A percentile compares a stretch with the other conserved stretches of the same genome.
Evolutionary conservation across 371 early-diverging fungal genomes (phyloP).

Genomic region (Conidiobolus coronatus): DNA sequence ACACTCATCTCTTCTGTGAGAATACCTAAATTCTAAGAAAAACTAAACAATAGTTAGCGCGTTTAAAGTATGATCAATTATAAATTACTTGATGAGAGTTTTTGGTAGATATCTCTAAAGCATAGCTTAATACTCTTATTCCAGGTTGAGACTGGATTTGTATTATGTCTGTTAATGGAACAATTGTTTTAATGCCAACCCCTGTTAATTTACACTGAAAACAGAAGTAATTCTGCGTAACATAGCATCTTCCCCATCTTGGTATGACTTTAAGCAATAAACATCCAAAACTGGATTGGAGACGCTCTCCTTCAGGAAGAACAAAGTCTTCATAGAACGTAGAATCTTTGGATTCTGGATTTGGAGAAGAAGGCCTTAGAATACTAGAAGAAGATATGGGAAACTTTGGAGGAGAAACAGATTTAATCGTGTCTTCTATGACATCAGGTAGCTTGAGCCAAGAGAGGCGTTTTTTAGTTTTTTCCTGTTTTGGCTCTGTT

Average conservation of each 20-base stretch:
- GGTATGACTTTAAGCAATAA: conserved; percentile 3
- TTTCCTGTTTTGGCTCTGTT: no score
- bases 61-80: no score
- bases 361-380: no score
- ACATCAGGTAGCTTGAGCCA: no score
- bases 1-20: conserved; percentile 11
- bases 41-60: conserved; percentile 12
- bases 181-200: conserved; percentile 4
- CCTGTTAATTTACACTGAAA: conserved; percentile 2
- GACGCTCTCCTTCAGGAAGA: neutral
- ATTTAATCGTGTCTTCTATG: no score
- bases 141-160: conserved; percentile 11
- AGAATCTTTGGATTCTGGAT: no score
- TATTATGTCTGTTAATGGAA: conserved; percentile 18
- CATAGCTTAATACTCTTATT: conserved; percentile 13
- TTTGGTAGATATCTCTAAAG: conserved; percentile 14
- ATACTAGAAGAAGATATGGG: no score
- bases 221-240: conserved; percentile 1
- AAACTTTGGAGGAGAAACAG: no score
- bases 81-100: conserved; percentile 7
- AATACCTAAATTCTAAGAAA: conserved; percentile 21
- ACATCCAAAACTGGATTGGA: neutral
- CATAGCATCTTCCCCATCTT: conserved; percentile 1
- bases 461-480: no score
- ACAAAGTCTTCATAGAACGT: conserved; percentile 1